Conservation (phyloP, 2,329 filamentous ascomycete genomes). For the Cytospora piceicola region DNA sequence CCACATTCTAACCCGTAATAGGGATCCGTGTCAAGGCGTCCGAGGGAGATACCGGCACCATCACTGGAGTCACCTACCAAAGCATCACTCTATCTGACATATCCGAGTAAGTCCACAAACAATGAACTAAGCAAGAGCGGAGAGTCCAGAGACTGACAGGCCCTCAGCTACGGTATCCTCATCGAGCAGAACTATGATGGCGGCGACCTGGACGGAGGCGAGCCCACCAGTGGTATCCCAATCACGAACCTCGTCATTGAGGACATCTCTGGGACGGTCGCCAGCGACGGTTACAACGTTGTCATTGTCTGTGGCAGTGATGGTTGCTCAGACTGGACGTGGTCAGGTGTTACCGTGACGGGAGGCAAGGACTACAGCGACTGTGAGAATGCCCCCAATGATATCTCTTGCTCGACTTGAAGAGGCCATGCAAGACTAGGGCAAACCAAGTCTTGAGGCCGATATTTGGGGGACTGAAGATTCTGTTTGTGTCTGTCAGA, state of each 20-base stretch:
- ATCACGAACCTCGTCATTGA: conserved; percentile 27
- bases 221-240: conserved; percentile 25
- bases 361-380: conserved; percentile 25
- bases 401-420: conserved; percentile 13
- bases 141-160: background rate
- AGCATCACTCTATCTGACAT: conserved; percentile 27
- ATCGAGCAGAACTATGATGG: conserved; percentile 31
- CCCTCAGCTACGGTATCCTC: conserved; percentile 27
- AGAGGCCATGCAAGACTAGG: too few relatives aligned
- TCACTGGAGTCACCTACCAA: conserved; percentile 28
- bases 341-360: conserved; percentile 23
- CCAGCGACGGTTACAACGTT: conserved; percentile 27
- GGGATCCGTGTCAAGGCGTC: conserved; percentile 29
- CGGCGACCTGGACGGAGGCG: conserved; percentile 26
- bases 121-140: background rate
- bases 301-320: conserved; percentile 25
- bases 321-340: conserved; percentile 29
- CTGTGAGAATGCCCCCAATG: conserved; percentile 25
- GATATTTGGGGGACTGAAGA: background rate
- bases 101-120: conserved; percentile 18
- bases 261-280: conserved; percentile 23
- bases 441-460: background rate
- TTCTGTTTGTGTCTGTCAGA: background rate
- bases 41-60: conserved; percentile 25
- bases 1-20: conserved; percentile 10